phyloP scores from a whole-genome alignment of 2,329 filamentous ascomycete species.

The Pseudocercospora fuligena region DNA sequence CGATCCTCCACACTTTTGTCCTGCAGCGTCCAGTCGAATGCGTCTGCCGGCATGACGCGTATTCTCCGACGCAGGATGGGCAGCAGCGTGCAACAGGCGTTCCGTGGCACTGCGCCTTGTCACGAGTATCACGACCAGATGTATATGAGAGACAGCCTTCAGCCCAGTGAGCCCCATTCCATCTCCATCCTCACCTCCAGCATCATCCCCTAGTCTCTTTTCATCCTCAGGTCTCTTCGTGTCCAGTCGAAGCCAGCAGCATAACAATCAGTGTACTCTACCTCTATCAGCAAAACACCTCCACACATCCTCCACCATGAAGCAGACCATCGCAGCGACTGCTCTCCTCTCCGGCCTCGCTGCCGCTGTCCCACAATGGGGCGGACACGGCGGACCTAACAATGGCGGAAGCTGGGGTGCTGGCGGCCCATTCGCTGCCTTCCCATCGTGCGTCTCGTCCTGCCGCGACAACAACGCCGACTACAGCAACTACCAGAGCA shows the following conservation, averaged over 20 bases:
- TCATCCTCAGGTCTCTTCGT: background rate
- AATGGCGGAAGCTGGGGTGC: constrained; percentile 15
- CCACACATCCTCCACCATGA: constrained; percentile 18
- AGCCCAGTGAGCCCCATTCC: background rate
- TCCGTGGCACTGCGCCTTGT: constrained; percentile 12
- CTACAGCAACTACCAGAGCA: constrained; percentile 22
- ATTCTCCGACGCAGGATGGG: constrained; percentile 25
- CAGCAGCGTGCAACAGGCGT: background rate
- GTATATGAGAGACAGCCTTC: constrained; percentile 2
- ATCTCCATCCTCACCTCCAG: constrained; percentile 2
- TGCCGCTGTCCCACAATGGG: constrained; percentile 23
- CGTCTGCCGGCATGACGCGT: constrained; percentile 31
- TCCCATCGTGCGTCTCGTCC: constrained; percentile 26
- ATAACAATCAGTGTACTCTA: background rate
- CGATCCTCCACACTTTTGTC: constrained; percentile 12
- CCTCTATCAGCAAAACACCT: background rate
- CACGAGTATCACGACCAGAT: constrained; percentile 1
- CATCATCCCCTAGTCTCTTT: background rate
- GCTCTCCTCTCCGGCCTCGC: constrained; percentile 25
- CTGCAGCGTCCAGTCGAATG: background rate
- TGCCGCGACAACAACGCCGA: constrained; percentile 20
- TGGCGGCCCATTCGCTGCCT: constrained; percentile 21
- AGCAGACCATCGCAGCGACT: constrained; percentile 18
- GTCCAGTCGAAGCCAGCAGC: background rate
- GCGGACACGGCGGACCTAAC: constrained; percentile 10